These are phyloP conservation scores for Lyophyllum shimeji DNA, from an alignment of 768 basidiomycete genomes.

Conservation along the genomic window DNA sequence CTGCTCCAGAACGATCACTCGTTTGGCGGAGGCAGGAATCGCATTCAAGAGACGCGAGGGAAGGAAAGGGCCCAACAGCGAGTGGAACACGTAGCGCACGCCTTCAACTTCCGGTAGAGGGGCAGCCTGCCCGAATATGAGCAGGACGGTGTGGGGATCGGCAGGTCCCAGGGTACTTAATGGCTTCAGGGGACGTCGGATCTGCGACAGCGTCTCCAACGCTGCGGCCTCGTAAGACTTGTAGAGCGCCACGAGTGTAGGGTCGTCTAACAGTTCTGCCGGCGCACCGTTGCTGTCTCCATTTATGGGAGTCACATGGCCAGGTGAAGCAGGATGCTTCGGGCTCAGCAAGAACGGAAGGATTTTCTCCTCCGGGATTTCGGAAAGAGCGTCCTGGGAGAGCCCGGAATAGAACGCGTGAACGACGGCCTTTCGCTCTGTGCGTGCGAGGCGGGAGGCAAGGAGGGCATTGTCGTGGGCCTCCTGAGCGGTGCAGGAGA, in stretches of 20 bases:
- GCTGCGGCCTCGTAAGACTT: conserved; percentile 69
- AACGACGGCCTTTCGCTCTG: conserved; percentile 74
- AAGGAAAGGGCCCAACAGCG: conserved; percentile 73
- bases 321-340: conserved; percentile 36
- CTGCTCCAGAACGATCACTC: conserved; percentile 83
- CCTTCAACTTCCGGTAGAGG: conserved; percentile 48
- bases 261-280: conserved; percentile 21
- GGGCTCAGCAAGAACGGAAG: conserved; percentile 58
- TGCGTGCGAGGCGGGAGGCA: conserved; percentile 74
- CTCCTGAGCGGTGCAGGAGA: conserved; percentile 75
- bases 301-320: conserved; percentile 18
- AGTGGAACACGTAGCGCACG: conserved; percentile 62
- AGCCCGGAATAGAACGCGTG: conserved; percentile 70
- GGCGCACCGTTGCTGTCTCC: not conserved
- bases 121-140: conserved; percentile 61
- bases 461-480: conserved; percentile 91
- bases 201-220: conserved; percentile 59
- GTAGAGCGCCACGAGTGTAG: conserved; percentile 33
- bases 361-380: conserved; percentile 60
- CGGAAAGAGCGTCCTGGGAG: conserved; percentile 39
- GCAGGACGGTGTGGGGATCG: conserved; percentile 64
- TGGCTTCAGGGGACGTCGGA: conserved; percentile 62
- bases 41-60: conserved; percentile 51
- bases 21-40: conserved; percentile 62
- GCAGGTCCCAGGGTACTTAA: conserved; percentile 49